Conservation (phyloP, 2,329 filamentous ascomycete species). For the Arthrocladium fulminans region DNA sequence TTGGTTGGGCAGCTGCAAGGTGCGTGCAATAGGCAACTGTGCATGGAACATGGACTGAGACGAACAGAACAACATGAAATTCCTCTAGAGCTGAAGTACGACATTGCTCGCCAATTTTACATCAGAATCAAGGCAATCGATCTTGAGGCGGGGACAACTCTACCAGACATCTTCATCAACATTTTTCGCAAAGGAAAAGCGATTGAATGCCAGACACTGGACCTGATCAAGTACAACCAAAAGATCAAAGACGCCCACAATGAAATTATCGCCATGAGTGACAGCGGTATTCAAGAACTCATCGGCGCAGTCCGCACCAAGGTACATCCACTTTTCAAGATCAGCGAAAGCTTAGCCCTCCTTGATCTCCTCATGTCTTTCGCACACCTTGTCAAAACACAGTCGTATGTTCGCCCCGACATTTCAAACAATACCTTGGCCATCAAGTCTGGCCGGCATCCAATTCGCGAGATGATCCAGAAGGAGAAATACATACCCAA, state of each 20-base stretch:
- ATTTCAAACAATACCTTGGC: slow-evolving; percentile 56
- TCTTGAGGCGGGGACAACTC: slow-evolving; percentile 45
- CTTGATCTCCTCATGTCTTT: slow-evolving; percentile 80
- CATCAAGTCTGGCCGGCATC: slow-evolving; percentile 66
- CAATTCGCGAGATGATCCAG: slow-evolving; percentile 66
- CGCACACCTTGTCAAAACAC: slow-evolving; percentile 59
- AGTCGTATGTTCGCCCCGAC: slow-evolving; percentile 59
- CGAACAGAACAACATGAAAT: slow-evolving; percentile 48
- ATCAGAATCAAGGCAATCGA: slow-evolving; percentile 57
- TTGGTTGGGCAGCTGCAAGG: slow-evolving; percentile 61
- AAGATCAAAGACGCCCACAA: slow-evolving; percentile 72
- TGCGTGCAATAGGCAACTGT: slow-evolving; percentile 26
- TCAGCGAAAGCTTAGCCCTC: slow-evolving; percentile 77
- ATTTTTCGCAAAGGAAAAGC: slow-evolving; percentile 54
- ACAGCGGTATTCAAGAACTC: slow-evolving; percentile 63
- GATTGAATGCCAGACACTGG: slow-evolving; percentile 83
- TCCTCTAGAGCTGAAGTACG: slow-evolving; percentile 61
- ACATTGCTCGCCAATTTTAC: slow-evolving; percentile 70
- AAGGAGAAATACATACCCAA: slow-evolving; percentile 67
- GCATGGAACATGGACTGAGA: slow-evolving; percentile 10
- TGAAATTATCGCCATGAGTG: slow-evolving; percentile 75
- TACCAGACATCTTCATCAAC: slow-evolving; percentile 71
- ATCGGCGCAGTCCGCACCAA: slow-evolving; percentile 62
- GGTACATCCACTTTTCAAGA: slow-evolving; percentile 65
- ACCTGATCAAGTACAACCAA: slow-evolving; percentile 70